Evolutionary conservation across 176 grass and related monocot species (phyloP), one percentile per base, ranked within the genome.

Genomic region (Hyparrhenia diplandra): DNA sequence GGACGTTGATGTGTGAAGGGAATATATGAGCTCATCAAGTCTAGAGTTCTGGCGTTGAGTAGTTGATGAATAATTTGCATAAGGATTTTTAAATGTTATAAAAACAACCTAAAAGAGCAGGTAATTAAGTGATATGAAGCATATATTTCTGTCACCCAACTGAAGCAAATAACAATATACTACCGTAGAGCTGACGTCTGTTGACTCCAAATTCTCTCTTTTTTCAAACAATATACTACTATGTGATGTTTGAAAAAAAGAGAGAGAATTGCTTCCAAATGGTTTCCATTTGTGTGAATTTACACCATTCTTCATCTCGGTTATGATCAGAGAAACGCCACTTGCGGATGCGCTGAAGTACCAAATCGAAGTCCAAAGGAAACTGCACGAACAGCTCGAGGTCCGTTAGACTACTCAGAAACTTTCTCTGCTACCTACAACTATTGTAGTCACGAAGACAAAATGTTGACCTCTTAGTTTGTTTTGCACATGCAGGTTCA

Each of bases 291-390:
- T 63, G 6, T 21, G 58, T 83, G n/a, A 4, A 13, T 64, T 37
- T 68, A 37, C 13, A 47, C 18, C 11, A 6, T 81, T 40, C 17
- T 74, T 35, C 16, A 23, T 37, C 12, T 59, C 17, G 0, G 28
- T 37, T 67, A 52, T 74, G 6, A 11, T 55, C 84, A 95, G 96
- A 83, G 92, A 91, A 91, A 89, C 86, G 2, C 90, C 90, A 49
- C 76, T 99, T 5, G 88, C 90, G 0, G 96, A 99, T 61, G 79
- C 92, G 6, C 66, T 95, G 13, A 89, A 81, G 43, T 90, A 93
- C 59, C 92, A 95, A 83, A 93, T 99, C 58, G 92, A 95, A 85
- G 92, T 91, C 17, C 92, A 99, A 49, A 84, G 92, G 67, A 95
- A 93, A 80, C 63, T 91, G 41, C 90, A 93, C 40, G 87, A 99